Evolutionary conservation across 495 filamentous ascomycete species (phyloP).

Genomic region (Melanomma pulvis-pyrius): DNA sequence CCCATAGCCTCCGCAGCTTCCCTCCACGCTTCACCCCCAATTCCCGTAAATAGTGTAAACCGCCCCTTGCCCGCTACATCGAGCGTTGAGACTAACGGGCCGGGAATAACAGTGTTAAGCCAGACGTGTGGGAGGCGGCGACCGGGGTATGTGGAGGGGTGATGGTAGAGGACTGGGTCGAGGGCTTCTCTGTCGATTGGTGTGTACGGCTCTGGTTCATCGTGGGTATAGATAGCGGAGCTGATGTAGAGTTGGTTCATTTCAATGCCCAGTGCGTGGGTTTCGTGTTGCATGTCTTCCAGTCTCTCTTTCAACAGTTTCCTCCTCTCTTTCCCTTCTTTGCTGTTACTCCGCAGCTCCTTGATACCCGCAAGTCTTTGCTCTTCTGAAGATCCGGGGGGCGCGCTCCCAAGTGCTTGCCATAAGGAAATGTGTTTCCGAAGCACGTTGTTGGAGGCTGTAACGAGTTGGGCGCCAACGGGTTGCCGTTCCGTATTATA

Average conservation of each 20-base stretch:
- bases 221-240: slow-evolving; percentile 28
- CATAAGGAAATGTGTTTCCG: slow-evolving; percentile 51
- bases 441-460: slow-evolving; percentile 52
- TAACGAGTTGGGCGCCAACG: slow-evolving; percentile 51
- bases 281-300: slow-evolving; percentile 51
- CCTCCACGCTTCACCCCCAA: slow-evolving; percentile 56
- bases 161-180: slow-evolving; percentile 44
- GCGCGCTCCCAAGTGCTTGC: slow-evolving; percentile 51
- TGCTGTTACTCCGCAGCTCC: slow-evolving; percentile 44
- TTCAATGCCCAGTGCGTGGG: slow-evolving; percentile 53
- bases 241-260: slow-evolving; percentile 58
- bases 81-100: slow-evolving; percentile 52
- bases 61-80: slow-evolving; percentile 56
- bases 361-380: slow-evolving; percentile 31
- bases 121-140: slow-evolving; percentile 58
- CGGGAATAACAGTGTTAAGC: slow-evolving; percentile 52
- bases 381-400: slow-evolving; percentile 37
- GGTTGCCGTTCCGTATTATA: slow-evolving; percentile 57
- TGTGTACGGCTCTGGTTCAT: slow-evolving; percentile 33
- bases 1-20: slow-evolving; percentile 46
- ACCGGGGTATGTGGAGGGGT: slow-evolving; percentile 55
- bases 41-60: slow-evolving; percentile 55
- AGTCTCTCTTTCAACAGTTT: slow-evolving; percentile 45
- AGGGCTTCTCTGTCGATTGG: slow-evolving; percentile 6
- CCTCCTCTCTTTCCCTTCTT: slow-evolving; percentile 45